Evolutionary conservation across 257 asterid species (phyloP), one percentile per base, ranked within the genome.

Genomic region (Petunia axillaris): DNA sequence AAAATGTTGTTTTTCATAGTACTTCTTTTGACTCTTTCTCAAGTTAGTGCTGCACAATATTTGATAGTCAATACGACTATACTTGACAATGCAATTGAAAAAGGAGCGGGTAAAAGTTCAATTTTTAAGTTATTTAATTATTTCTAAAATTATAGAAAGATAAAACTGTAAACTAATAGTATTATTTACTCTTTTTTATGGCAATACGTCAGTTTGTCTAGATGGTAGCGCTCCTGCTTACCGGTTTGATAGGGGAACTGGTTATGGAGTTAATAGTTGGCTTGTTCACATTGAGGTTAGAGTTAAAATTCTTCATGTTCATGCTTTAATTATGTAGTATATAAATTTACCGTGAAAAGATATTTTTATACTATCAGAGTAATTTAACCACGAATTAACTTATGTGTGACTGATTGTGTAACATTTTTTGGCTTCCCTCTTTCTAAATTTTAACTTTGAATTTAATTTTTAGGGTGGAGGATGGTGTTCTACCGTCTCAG

Each of bases 391-490:
- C 25, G 25, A 25, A 25, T 25, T 25, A 25, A 25, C 25, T 25
- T 25, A 25, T 25, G 25, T 25, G 25, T 25, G 25, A 25, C 25
- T 25, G 25, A 25, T 25, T 25, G 25, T 25, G 25, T 25, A 25
- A 25, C 25, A 25, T 25, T 25, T 25, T 36, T 14, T 59, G 64
- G 25, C 25, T 59, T 59, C 25, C 15, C 15, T 16, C 25, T 59
- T 13, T 8, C 64, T 1, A 59, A 8, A 6, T 59, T 13, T 13
- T 13, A 58, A 5, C 0, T 13, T 4, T 15, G 14, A 6, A 59
- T 6, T 58, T 2, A 25, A 25, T 57, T 58, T 58, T 62, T 25
- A 63, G 70, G 70, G 70, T n/a, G 64, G 70, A 25, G 70, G 70
- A 6, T 63, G 70, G 70, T 63, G 70, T 63, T 25, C 37, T 63